Evolutionary conservation across 139 green algal genomes (phyloP), one percentile per base, ranked within the genome.

Genomic region (Desmodesmus armatus): DNA sequence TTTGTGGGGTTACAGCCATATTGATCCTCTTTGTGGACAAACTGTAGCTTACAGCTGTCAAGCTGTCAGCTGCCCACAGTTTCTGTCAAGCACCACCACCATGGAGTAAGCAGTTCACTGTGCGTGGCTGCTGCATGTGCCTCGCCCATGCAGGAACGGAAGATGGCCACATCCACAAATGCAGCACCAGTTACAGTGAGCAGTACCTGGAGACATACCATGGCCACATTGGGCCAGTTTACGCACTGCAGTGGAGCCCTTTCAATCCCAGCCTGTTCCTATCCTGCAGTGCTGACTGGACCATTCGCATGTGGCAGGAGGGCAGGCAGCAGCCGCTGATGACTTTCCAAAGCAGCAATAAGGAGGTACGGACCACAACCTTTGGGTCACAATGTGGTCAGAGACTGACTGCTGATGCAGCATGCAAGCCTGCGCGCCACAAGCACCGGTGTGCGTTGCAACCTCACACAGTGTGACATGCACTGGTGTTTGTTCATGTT

Each of bases 131-230:
- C 19, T 19, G 19, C 62, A 6, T 70, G n/a, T 27, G 29, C 39
- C 62, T 70, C n/a, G 23, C n/a, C 15, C 17, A 11, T 60, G 25
- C 91, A 70, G 94, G 92, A 63, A 98, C 96, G 0, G 95, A 98
- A 87, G 96, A 98, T 25, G 96, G 96, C 4, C 88, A 80, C 66
- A 93, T 98, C 71, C 94, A 98, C 89, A 93, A 92, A 70, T 98
- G 96, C 93, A 94, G 87, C 73, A 96, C 88, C 9, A 92, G 81
- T 9, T 98, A 97, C 90, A 92, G 72, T 29, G 94, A 98, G 86
- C 95, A 98, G 86, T 95, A 96, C 87, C 67, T 96, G 25, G 89
- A 94, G 82, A 93, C 79, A 40, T 98, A 96, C 79, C 41, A 67
- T 1, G 95, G 93, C 4, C 96, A 98, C 90, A 91, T 95, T 81